A percentile compares a stretch with the other conserved stretches of the same genome.
These are phyloP conservation scores for Candida sanyaensis DNA, from an alignment of 1,139 yeast species.

Conservation along the genomic window DNA sequence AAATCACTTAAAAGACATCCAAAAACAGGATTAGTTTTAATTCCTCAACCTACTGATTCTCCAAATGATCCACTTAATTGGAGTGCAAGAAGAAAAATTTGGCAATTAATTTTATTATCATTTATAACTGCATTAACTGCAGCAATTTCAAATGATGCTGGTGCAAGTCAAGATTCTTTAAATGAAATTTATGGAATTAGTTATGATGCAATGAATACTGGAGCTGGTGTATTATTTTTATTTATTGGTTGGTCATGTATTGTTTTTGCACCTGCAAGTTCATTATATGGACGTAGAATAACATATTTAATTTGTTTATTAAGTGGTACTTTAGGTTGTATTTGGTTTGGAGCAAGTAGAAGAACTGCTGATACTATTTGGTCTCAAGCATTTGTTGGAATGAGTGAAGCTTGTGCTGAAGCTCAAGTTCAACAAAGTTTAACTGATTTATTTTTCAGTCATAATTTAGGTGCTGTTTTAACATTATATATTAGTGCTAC, in stretches of 20 bases:
- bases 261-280: conserved; percentile 72
- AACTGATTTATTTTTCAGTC: conserved; percentile 76
- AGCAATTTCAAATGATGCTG: conserved; percentile 83
- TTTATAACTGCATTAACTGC: conserved; percentile 80
- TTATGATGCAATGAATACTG: conserved; percentile 77
- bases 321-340: conserved; percentile 64
- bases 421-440: conserved; percentile 83
- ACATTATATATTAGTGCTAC: conserved; percentile 82
- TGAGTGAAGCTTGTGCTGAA: conserved; percentile 83
- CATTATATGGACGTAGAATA: conserved; percentile 75
- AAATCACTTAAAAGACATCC: conserved; percentile 17
- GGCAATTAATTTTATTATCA: conserved; percentile 64
- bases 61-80: conserved; percentile 55
- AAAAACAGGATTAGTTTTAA: conserved; percentile 35
- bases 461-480: conserved; percentile 71
- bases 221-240: conserved; percentile 79
- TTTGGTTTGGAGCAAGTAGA: conserved; percentile 70
- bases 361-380: conserved; percentile 69
- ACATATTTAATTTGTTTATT: conserved; percentile 67
- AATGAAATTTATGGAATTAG: conserved; percentile 65
- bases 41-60: conserved; percentile 48
- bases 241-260: conserved; percentile 76
- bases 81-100: conserved; percentile 51
- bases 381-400: conserved; percentile 86
- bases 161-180: conserved; percentile 74